phyloP scores from a whole-genome alignment of 176 grass and related monocot species.

The Juncus effusus region DNA sequence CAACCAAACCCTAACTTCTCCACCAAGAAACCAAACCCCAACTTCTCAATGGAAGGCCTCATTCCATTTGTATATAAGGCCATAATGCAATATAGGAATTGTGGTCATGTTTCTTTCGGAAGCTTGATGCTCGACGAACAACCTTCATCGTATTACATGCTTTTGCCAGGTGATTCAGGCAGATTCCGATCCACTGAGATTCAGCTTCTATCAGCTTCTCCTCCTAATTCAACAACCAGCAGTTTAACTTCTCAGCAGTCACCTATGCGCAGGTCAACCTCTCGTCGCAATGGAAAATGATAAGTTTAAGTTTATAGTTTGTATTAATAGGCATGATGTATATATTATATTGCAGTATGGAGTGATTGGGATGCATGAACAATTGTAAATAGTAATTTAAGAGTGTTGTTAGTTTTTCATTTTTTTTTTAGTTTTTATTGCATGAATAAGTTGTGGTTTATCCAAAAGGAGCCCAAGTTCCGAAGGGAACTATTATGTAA shows the following conservation, averaged over 20 bases:
- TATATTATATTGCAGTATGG: neutral
- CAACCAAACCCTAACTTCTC: slow-evolving; percentile 18
- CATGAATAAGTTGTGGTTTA: neutral
- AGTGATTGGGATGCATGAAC: neutral
- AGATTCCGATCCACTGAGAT: slow-evolving; percentile 21
- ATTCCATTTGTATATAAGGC: slow-evolving; percentile 87
- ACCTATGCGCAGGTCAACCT: slow-evolving; percentile 29
- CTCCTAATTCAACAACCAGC: neutral
- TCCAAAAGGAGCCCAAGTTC: too few relatives aligned
- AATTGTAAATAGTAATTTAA: slow-evolving; percentile 23
- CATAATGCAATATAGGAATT: slow-evolving; percentile 53
- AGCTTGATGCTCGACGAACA: slow-evolving; percentile 57
- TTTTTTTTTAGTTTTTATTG: neutral
- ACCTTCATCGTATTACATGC: slow-evolving; percentile 47
- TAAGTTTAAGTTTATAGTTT: neutral
- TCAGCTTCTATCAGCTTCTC: slow-evolving; percentile 25
- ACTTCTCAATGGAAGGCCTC: slow-evolving; percentile 60
- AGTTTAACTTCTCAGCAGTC: slow-evolving; percentile 19
- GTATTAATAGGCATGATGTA: slow-evolving; percentile 1
- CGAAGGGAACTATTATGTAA: too few relatives aligned
- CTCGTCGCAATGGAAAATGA: slow-evolving; percentile 33
- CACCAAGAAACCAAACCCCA: slow-evolving; percentile 7
- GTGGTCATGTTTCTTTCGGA: slow-evolving; percentile 43
- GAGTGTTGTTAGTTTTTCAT: neutral
- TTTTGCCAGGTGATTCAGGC: slow-evolving; percentile 47